Evolutionary conservation across 164 flowering plant species (phyloP).

Genomic region (grape (Vitis vinifera)): ASM3070453v1 NC_081822.1:2989001-2989500

Average conservation of each 20-base stretch:
- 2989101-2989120: conserved; percentile 47
- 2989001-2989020: not conserved
- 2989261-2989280: too few species aligned
- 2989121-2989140: conserved; percentile 42
- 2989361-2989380: not conserved
- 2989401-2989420: not conserved
- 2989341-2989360: not conserved
- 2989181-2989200: too few species aligned
- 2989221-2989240: too few species aligned
- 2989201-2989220: too few species aligned
- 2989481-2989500: too few species aligned
- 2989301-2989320: not conserved
- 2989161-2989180: not conserved
- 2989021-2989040: not conserved
- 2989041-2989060: not conserved
- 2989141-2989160: conserved; percentile 41
- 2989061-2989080: conserved; percentile 30
- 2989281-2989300: not conserved
- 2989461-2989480: too few species aligned
- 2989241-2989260: too few species aligned
- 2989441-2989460: too few species aligned
- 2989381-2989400: too few species aligned
- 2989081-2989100: conserved; percentile 24
- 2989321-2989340: not conserved
- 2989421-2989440: not conserved